phyloP scores from a whole-genome alignment of 164 flowering plant species.

The grape (Vitis vinifera) region ASM3070453v1 NC_081811.1:23191001-23191500 shows the following conservation, averaged over 20 bases:
- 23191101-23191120: background rate
- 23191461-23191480: too few species aligned
- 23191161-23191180: constrained; percentile 4
- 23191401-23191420: too few species aligned
- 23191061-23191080: constrained; percentile 26
- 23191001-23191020: constrained; percentile 32
- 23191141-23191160: constrained; percentile 1
- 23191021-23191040: constrained; percentile 32
- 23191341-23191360: too few species aligned
- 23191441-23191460: too few species aligned
- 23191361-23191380: too few species aligned
- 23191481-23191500: too few species aligned
- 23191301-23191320: background rate
- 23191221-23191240: constrained; percentile 20
- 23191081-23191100: constrained; percentile 18
- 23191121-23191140: constrained; percentile 5
- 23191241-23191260: constrained; percentile 14
- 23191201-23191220: constrained; percentile 13
- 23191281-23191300: background rate
- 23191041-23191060: constrained; percentile 30
- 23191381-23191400: too few species aligned
- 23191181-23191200: constrained; percentile 9
- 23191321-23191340: too few species aligned
- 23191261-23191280: background rate
- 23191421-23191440: too few species aligned